Evolutionary conservation across 805 yeast species (phyloP), one percentile per base, ranked within the genome.

Genomic region (Teunomyces gatunensis): DNA sequence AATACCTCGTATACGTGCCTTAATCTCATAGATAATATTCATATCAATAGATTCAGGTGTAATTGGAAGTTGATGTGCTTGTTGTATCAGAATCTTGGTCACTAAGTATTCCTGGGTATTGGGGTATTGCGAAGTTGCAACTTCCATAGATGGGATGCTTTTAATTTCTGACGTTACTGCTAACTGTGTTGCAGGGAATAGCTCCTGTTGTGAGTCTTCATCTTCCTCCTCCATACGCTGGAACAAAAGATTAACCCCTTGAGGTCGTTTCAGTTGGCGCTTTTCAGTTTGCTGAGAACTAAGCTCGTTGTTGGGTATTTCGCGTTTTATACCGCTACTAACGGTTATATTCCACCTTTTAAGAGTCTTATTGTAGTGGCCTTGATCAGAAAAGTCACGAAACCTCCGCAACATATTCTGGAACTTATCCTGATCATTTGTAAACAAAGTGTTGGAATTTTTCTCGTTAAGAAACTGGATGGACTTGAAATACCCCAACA

Each of bases 1-100:
- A 28, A 54, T 42, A 3, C 60, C 60, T 10, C 28, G 36, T 3
- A 65, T 29, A 20, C 40, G 49, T 1, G 56, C 66, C 6, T 52
- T 45, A 4, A 61, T 42, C 39, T 56, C 59, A 47, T 53, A 64
- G 3, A 50, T 39, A 13, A 44, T 44, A 9, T 47, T 50, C 23
- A 50, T 51, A 4, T 43, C 40, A 13, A 51, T 50, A 5, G 49
- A 56, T 17, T 45, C 54, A 7, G 49, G 6, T 3, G 48, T 49
- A 10, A 25, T 30, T 18, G 53, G 47, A 6, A 46, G 12, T 18
- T 7, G 18, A 23, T 11, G 20, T 7, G n/a, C 29, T 13, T 29
- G 35, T 20, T 29, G 7, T 12, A 15, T 9, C 29, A 32, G 37
- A 7, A 32, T 21, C n/a, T 20, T 28, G 18, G 30, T 42, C 4